phyloP scores from a whole-genome alignment of 306 rosid genomes.

The barrel medic (Medicago truncatula) region MtrunA17r5.0-ANR NC_053045.1:38810501-38811000 shows the following conservation, averaged over 20 bases:
- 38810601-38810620: slow-evolving; percentile 37
- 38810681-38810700: slow-evolving; percentile 49
- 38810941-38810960: slow-evolving; percentile 15
- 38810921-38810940: not conserved
- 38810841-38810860: slow-evolving; percentile 83
- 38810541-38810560: slow-evolving; percentile 46
- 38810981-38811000: slow-evolving; percentile 21
- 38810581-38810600: slow-evolving; percentile 44
- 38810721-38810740: slow-evolving; percentile 45
- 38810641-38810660: slow-evolving; percentile 40
- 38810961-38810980: slow-evolving; percentile 7
- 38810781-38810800: slow-evolving; percentile 55
- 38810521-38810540: slow-evolving; percentile 35
- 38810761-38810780: slow-evolving; percentile 46
- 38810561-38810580: slow-evolving; percentile 40
- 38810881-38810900: slow-evolving; percentile 66
- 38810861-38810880: slow-evolving; percentile 81
- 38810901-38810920: slow-evolving; percentile 22
- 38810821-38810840: slow-evolving; percentile 77
- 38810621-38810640: slow-evolving; percentile 37
- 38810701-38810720: slow-evolving; percentile 45
- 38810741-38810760: slow-evolving; percentile 47
- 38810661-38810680: slow-evolving; percentile 34
- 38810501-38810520: slow-evolving; percentile 32
- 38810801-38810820: slow-evolving; percentile 75